Evolutionary conservation across 2,329 filamentous ascomycete genomes (phyloP).

Genomic region (Botryotinia globosa): DNA sequence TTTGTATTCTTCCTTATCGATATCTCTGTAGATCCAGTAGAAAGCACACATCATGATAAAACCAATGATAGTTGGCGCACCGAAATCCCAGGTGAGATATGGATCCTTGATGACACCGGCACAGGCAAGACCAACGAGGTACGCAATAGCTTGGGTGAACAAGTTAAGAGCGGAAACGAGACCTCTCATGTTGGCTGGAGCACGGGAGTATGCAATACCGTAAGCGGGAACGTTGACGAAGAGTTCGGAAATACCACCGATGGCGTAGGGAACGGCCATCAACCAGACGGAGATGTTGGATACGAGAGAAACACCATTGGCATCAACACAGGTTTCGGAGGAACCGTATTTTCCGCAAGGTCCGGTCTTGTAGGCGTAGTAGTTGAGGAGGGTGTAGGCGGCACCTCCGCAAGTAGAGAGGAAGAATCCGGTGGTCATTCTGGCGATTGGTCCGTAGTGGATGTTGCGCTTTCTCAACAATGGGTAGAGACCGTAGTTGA

Average conservation of each 20-base stretch:
- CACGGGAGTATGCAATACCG: conserved; percentile 51
- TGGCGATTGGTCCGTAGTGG: conserved; percentile 70
- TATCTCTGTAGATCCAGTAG: conserved; percentile 48
- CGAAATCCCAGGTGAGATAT: conserved; percentile 50
- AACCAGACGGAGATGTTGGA: conserved; percentile 52
- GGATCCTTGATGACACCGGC: conserved; percentile 49
- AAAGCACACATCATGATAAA: conserved; percentile 46
- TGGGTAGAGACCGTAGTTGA: conserved; percentile 67
- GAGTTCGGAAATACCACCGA: conserved; percentile 51
- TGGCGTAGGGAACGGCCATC: conserved; percentile 53
- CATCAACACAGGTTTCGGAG: conserved; percentile 28
- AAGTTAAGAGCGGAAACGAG: conserved; percentile 51
- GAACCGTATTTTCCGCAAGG: conserved; percentile 51
- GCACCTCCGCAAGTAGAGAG: conserved; percentile 60
- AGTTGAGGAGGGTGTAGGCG: conserved; percentile 54
- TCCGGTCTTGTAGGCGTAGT: conserved; percentile 61
- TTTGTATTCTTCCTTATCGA: conserved; percentile 47
- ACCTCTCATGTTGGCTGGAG: conserved; percentile 51
- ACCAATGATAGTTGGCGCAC: conserved; percentile 47
- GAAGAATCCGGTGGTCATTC: conserved; percentile 68
- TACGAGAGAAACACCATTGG: conserved; percentile 28
- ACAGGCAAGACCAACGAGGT: conserved; percentile 46
- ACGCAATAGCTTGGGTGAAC: conserved; percentile 47
- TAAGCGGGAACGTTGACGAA: conserved; percentile 52
- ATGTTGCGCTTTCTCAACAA: conserved; percentile 60